Evolutionary conservation across 352 stramenopile genomes (phyloP).

Genomic region (Phytophthora quininea): DNA sequence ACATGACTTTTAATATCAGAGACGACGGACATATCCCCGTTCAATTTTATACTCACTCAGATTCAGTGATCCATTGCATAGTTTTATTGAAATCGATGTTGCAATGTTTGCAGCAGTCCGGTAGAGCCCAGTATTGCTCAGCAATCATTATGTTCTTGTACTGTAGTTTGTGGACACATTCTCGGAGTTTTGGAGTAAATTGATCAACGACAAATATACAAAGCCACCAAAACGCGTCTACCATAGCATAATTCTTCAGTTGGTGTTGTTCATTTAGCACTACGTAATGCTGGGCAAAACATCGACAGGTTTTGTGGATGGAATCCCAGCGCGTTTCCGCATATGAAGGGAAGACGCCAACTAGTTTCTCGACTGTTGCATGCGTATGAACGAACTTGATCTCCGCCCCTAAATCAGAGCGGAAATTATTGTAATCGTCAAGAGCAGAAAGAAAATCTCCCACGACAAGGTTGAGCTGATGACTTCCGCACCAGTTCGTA

Average conservation of each 20-base stretch:
- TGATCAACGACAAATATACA: neutral
- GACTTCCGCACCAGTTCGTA: conserved; percentile 3
- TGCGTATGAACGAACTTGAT: neutral
- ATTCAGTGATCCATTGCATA: neutral
- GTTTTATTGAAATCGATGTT: neutral
- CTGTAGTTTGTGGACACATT: neutral
- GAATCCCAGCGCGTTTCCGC: conserved; percentile 11
- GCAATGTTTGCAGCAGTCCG: neutral
- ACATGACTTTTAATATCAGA: neutral
- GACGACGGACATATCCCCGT: neutral
- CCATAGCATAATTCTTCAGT: neutral
- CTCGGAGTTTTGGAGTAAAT: neutral
- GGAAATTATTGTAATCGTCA: neutral
- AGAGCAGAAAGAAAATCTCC: neutral
- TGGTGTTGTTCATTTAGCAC: neutral
- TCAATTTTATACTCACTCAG: neutral
- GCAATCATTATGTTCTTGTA: neutral
- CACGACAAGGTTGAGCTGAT: conserved; percentile 5
- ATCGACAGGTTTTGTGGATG: conserved; percentile 13
- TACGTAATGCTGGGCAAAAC: conserved; percentile 1
- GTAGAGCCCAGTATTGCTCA: neutral
- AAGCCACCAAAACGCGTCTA: neutral
- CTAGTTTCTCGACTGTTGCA: too few relatives aligned
- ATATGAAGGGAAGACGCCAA: neutral
- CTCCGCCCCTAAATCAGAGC: neutral